These are phyloP conservation scores for Tagetes erecta DNA, from an alignment of 129 eudicot genomes.

Conservation along the genomic window DNA sequence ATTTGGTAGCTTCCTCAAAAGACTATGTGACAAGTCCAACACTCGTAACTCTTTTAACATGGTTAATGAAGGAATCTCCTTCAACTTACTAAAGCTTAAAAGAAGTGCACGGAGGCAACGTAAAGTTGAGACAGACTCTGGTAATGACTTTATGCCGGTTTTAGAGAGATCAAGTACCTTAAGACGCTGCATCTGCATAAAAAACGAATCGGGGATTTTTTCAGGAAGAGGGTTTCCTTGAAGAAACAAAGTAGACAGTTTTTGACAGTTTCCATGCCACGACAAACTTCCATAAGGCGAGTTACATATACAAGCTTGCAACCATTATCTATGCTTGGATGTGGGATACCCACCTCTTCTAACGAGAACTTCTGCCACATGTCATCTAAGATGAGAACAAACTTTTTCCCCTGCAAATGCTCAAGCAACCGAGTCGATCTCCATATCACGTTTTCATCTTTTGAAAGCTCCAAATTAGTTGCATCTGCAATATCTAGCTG, in stretches of 20 bases:
- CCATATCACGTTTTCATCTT: conserved; percentile 32
- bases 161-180: conserved; percentile 45
- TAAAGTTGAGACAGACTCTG: conserved; percentile 39
- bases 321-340: conserved; percentile 38
- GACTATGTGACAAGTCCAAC: conserved; percentile 36
- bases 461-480: conserved; percentile 34
- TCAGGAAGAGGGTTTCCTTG: conserved; percentile 31
- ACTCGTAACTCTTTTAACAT: conserved; percentile 37
- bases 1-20: conserved; percentile 26
- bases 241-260: conserved; percentile 43
- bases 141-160: conserved; percentile 31
- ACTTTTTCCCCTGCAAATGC: conserved; percentile 35
- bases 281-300: conserved; percentile 41
- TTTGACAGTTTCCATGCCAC: conserved; percentile 45
- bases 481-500: conserved; percentile 43
- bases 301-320: conserved; percentile 44
- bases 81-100: conserved; percentile 23
- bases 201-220: conserved; percentile 31
- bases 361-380: conserved; percentile 46
- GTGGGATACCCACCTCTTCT: conserved; percentile 52
- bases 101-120: conserved; percentile 33
- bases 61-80: conserved; percentile 36
- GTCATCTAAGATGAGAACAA: conserved; percentile 48
- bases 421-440: conserved; percentile 39
- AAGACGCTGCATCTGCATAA: conserved; percentile 37